These are phyloP conservation scores for Effrenium voratum DNA, from an alignment of 73 alveolate species.

Conservation along the genomic window DNA sequence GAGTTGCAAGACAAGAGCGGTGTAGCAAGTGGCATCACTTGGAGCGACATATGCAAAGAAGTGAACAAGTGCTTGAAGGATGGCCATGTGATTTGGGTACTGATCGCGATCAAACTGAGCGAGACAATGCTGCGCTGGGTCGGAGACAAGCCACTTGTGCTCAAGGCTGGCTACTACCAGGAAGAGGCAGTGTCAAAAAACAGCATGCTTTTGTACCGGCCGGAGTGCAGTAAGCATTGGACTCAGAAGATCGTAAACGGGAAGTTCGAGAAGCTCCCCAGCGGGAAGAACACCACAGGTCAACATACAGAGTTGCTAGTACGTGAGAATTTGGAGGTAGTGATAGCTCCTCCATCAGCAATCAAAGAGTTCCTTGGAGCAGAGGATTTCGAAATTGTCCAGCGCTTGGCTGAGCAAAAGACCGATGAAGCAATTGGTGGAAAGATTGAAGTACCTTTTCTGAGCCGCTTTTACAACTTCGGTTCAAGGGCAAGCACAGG, in stretches of 20 bases:
- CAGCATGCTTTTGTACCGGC: too few species aligned
- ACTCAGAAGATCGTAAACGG: too few species aligned
- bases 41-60: neutral
- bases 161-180: neutral
- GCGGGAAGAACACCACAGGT: neutral
- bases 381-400: neutral
- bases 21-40: neutral
- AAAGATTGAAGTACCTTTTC: too few species aligned
- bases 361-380: too few species aligned
- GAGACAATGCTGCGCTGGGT: conserved; percentile 26
- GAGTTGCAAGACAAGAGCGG: neutral
- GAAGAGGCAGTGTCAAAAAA: conserved; percentile 26
- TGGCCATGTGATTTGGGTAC: conserved; percentile 43
- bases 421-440: too few species aligned
- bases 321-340: neutral
- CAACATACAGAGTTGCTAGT: neutral
- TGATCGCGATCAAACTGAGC: conserved; percentile 39
- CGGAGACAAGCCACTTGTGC: conserved; percentile 27
- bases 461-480: too few species aligned
- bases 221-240: too few species aligned
- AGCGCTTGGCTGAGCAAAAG: neutral
- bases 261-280: too few species aligned
- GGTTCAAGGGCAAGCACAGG: neutral
- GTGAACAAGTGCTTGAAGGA: conserved; percentile 36
- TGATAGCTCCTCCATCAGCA: neutral